phyloP scores from a whole-genome alignment of 192 early-diverging fungal genomes.

The Rhizoclosmatium sp. region DNA sequence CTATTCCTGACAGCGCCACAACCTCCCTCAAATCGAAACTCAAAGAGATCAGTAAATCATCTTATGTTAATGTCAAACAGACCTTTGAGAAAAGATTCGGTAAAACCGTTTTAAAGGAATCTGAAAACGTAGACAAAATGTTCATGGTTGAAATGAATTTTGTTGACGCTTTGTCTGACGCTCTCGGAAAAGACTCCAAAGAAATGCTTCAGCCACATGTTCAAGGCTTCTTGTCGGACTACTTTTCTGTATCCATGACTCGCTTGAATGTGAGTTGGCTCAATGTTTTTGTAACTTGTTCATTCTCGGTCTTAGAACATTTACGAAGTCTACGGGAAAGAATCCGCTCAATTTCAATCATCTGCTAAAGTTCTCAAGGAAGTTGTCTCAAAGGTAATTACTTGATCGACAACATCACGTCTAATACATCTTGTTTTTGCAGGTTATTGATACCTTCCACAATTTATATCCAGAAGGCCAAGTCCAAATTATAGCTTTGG shows the following conservation, averaged over 20 bases:
- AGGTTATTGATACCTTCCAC: slow-evolving; percentile 10
- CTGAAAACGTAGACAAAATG: slow-evolving; percentile 17
- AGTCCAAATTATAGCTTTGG: slow-evolving; percentile 21
- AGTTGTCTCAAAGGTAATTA: slow-evolving; percentile 8
- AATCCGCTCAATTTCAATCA: slow-evolving; percentile 7
- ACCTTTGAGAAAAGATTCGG: slow-evolving; percentile 8
- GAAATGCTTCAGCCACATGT: not conserved
- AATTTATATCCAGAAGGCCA: slow-evolving; percentile 2
- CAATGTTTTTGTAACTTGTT: not conserved
- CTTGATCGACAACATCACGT: not conserved
- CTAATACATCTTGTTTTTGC: not conserved
- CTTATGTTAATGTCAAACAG: not conserved
- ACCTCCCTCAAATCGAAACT: slow-evolving; percentile 13
- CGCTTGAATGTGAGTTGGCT: not conserved
- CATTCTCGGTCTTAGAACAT: not conserved
- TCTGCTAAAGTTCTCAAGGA: not conserved
- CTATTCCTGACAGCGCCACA: slow-evolving; percentile 16
- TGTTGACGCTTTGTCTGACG: not conserved
- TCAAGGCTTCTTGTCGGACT: not conserved
- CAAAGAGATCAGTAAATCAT: not conserved
- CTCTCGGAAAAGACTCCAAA: not conserved
- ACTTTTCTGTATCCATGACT: not conserved
- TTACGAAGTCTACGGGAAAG: slow-evolving; percentile 6
- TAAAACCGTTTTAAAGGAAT: not conserved
- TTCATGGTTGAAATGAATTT: slow-evolving; percentile 38